phyloP scores from a whole-genome alignment of 805 yeast genomes.

The Diddensiella santjacobensis region DNA sequence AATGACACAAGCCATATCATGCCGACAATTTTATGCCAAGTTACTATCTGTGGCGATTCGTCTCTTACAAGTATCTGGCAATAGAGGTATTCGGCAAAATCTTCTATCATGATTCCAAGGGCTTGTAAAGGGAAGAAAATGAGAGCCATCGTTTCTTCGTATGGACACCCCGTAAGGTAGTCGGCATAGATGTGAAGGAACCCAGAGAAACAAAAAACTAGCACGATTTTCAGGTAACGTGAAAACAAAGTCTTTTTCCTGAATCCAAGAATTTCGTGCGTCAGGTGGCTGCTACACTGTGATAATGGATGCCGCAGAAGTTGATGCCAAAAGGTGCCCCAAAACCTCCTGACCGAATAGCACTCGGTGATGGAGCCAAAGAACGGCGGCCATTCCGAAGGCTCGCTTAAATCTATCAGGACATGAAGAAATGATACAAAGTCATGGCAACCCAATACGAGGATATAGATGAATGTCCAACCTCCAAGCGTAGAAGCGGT shows the following conservation, averaged over 20 bases:
- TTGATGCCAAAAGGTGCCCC: conserved; percentile 1
- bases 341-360: not conserved
- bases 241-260: not conserved
- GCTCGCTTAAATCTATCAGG: not conserved
- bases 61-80: not conserved
- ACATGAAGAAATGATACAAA: not conserved
- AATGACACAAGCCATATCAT: not conserved
- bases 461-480: not conserved
- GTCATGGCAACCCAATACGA: not conserved
- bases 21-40: not conserved
- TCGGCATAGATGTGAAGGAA: not conserved
- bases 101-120: not conserved
- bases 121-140: not conserved
- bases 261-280: not conserved
- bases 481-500: not conserved
- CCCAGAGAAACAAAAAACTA: not conserved
- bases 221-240: not conserved
- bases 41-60: not conserved
- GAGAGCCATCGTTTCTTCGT: not conserved
- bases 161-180: not conserved
- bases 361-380: not conserved
- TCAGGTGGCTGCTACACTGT: not conserved
- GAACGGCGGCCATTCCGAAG: not conserved
- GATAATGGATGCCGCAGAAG: not conserved
- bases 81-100: not conserved